These are phyloP conservation scores for Neobulgaria alba DNA, from an alignment of 2,329 filamentous ascomycete species.

Conservation along the genomic window DNA sequence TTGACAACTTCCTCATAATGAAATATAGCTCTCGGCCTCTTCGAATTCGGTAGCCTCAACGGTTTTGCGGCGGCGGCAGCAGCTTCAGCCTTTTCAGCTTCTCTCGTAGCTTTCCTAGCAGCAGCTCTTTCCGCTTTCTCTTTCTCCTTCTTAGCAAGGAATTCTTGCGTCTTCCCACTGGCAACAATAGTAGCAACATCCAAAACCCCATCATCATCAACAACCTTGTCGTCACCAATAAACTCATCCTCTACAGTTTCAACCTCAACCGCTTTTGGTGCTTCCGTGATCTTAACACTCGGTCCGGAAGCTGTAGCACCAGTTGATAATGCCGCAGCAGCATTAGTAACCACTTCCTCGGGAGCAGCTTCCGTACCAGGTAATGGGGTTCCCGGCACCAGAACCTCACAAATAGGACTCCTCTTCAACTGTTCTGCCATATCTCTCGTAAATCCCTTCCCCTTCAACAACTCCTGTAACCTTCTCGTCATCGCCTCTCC, in stretches of 20 bases:
- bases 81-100: constrained; percentile 44
- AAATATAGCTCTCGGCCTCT: constrained; percentile 61
- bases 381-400: constrained; percentile 44
- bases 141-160: constrained; percentile 73
- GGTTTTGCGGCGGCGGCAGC: constrained; percentile 43
- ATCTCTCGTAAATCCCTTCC: constrained; percentile 50
- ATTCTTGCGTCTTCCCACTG: constrained; percentile 72
- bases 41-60: constrained; percentile 60
- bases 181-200: constrained; percentile 81
- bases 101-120: constrained; percentile 52
- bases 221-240: constrained; percentile 35
- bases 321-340: constrained; percentile 27
- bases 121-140: constrained; percentile 62
- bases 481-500: constrained; percentile 79
- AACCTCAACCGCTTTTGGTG: constrained; percentile 18
- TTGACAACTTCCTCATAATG: constrained; percentile 58
- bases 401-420: constrained; percentile 57
- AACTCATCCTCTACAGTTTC: constrained; percentile 31
- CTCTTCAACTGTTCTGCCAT: constrained; percentile 66
- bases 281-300: constrained; percentile 27
- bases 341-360: constrained; percentile 28
- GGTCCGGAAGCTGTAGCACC: constrained; percentile 28
- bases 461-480: constrained; percentile 57
- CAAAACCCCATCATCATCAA: constrained; percentile 62
- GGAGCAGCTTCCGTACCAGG: constrained; percentile 41